Percentiles rank a stretch among this genome's conserved stretches.
phyloP scores from a whole-genome alignment of 2,329 filamentous ascomycete genomes.

The Akanthomyces muscarius region DNA sequence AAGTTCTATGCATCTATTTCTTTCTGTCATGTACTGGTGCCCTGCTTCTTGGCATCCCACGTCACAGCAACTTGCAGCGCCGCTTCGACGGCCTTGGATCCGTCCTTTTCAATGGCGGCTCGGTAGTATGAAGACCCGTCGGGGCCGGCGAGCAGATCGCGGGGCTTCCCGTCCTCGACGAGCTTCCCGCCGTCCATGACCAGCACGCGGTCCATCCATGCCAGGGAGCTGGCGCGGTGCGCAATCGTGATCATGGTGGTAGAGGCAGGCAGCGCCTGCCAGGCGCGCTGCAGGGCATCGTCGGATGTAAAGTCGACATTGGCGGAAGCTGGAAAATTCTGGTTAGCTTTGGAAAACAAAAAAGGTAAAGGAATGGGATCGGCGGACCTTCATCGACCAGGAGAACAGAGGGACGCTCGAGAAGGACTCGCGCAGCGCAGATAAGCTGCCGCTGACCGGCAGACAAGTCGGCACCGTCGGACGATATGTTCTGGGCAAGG shows the following conservation, averaged over 20 bases:
- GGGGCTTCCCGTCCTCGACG: constrained; percentile 11
- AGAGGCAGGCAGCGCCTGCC: constrained; percentile 2
- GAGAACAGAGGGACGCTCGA: constrained; percentile 6
- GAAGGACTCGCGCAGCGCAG: constrained; percentile 7
- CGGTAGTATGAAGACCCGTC: not conserved
- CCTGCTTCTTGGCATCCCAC: not conserved
- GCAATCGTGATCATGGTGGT: constrained; percentile 11
- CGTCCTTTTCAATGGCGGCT: not conserved
- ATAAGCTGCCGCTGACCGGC: constrained; percentile 15
- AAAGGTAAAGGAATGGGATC: not conserved
- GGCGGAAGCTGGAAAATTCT: not conserved
- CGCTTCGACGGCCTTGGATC: not conserved
- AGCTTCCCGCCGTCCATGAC: constrained; percentile 12
- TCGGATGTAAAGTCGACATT: constrained; percentile 14
- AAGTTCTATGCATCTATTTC: too few relatives aligned
- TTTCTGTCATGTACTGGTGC: not conserved
- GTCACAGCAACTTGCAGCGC: not conserved
- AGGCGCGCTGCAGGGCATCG: constrained; percentile 15
- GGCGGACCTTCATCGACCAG: constrained; percentile 10
- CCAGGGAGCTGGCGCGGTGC: constrained; percentile 13
- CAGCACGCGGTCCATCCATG: constrained; percentile 16
- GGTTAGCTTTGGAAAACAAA: not conserved
- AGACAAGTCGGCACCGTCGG: constrained; percentile 12
- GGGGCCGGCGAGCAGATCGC: not conserved
- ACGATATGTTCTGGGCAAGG: not conserved